Conservation (phyloP, 1,139 yeast genomes). For the Kurtzmaniella quercitrusa region DNA sequence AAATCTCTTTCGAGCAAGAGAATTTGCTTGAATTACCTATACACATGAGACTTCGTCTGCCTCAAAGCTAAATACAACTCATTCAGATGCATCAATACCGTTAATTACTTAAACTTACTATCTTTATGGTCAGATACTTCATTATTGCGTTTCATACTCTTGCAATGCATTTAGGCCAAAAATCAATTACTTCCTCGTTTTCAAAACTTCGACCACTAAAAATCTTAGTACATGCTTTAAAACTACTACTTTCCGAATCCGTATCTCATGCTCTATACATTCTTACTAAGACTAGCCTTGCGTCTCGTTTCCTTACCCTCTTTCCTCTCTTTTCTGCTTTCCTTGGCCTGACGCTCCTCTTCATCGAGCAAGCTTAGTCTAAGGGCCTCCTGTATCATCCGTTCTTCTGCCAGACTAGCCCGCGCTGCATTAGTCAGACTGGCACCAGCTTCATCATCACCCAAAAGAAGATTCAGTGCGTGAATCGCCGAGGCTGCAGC, state of each 20-base stretch:
- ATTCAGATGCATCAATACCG: too few relatives aligned
- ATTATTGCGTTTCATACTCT: too few relatives aligned
- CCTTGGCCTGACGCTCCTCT: conserved; percentile 29
- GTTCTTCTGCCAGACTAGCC: conserved; percentile 50
- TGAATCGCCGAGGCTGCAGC: conserved; percentile 95
- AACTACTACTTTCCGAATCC: neutral
- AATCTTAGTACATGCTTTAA: neutral
- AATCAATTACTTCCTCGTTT: neutral
- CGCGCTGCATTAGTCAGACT: conserved; percentile 7
- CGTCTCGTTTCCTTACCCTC: conserved; percentile 14
- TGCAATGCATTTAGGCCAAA: too few relatives aligned
- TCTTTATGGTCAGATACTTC: too few relatives aligned
- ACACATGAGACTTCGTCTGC: too few relatives aligned
- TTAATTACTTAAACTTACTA: too few relatives aligned
- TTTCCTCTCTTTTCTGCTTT: conserved; percentile 11
- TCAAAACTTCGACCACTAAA: too few relatives aligned
- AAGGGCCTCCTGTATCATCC: conserved; percentile 83
- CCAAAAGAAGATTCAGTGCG: conserved; percentile 63
- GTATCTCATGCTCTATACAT: neutral
- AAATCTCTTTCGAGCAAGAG: too few relatives aligned
- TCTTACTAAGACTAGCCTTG: conserved; percentile 6
- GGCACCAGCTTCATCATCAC: conserved; percentile 19
- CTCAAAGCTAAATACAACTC: too few relatives aligned
- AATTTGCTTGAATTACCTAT: too few relatives aligned
- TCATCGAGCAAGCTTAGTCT: conserved; percentile 69